Evolutionary conservation across 805 yeast species (phyloP).

Genomic region (Jamesozyma hellenica): DNA sequence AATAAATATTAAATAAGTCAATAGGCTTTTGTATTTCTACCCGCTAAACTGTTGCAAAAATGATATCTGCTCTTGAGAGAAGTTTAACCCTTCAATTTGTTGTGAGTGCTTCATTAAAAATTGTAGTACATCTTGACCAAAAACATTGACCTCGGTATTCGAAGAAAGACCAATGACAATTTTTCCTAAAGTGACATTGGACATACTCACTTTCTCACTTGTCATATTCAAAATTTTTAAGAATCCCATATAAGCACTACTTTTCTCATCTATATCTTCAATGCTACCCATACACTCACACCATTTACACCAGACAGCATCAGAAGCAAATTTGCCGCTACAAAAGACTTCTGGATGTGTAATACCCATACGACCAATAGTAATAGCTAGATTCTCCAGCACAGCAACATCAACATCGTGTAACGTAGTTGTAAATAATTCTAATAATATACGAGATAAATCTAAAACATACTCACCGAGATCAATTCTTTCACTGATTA

Average conservation of each 20-base stretch:
- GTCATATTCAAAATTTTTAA: slow-evolving; percentile 43
- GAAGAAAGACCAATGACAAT: slow-evolving; percentile 21
- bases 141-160: slow-evolving; percentile 23
- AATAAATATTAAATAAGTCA: no score
- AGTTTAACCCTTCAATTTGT: slow-evolving; percentile 14
- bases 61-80: slow-evolving; percentile 16
- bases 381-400: slow-evolving; percentile 78
- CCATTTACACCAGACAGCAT: slow-evolving; percentile 52
- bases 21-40: no score
- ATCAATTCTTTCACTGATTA: slow-evolving; percentile 52
- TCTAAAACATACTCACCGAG: slow-evolving; percentile 24
- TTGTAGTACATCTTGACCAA: slow-evolving; percentile 22
- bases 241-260: slow-evolving; percentile 78
- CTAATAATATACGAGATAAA: slow-evolving; percentile 21
- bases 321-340: slow-evolving; percentile 31
- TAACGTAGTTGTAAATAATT: slow-evolving; percentile 20
- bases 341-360: slow-evolving; percentile 49
- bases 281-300: slow-evolving; percentile 54
- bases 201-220: slow-evolving; percentile 12
- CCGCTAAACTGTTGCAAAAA: slow-evolving; percentile 20
- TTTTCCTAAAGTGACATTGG: slow-evolving; percentile 17
- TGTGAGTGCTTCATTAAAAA: slow-evolving; percentile 19
- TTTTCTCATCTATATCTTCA: slow-evolving; percentile 80
- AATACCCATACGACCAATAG: slow-evolving; percentile 78
- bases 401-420: slow-evolving; percentile 36